Base-by-base conservation (phyloP, 1,284 basidiomycete genomes). In the Crepidotus sp. region DNA sequence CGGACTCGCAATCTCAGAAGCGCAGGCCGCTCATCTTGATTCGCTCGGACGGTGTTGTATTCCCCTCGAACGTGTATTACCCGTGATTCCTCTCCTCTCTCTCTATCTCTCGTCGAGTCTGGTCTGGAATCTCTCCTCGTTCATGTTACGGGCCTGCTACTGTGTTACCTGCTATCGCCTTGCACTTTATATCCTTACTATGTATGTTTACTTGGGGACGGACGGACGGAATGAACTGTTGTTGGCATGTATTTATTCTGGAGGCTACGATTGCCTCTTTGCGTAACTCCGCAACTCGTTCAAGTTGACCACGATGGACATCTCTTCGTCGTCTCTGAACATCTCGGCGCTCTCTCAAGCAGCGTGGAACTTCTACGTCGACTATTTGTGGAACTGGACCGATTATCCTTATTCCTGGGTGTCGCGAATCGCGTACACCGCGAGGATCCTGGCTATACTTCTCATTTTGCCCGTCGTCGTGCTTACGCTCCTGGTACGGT, bases 11-110 rank as follows among this genome's bases (percentile, higher is more conserved):
- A 55, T 64, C 70, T 44, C 62, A 67, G 48, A 85, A 83, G 64
- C 76, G 80, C 41, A 71, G 84, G 36, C 87, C 90, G 4, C 80
- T 96, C 51, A 75, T 92, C 54, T 75, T 96, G 52, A 83, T 95
- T 48, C 77, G 92, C 46, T 76, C 80, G 6, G 93, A 96, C 58
- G 94, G 93, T 21, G 77, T 94, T 52, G 83, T 96, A 50, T 86
- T 94, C 69, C 93, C 94, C 3, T 93, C 90, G n/a, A 78, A 70
- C 56, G 73, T 82, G 39, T 75, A 80, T 69, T 93, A 91, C 73
- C 86, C 88, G 32, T 87, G 42, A 51, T 50, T 5, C 7, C 30
- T 6, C 30, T 11, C 5, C 25, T 18, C 10, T 35, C 17, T 10
- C 21, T 24, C 11, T 22, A 4, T 22, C 21, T 22, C 21, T 6